Evolutionary conservation across 225 moss, liverwort and hornwort genomes (phyloP).

Genomic region (Marchantia paleacea): DNA sequence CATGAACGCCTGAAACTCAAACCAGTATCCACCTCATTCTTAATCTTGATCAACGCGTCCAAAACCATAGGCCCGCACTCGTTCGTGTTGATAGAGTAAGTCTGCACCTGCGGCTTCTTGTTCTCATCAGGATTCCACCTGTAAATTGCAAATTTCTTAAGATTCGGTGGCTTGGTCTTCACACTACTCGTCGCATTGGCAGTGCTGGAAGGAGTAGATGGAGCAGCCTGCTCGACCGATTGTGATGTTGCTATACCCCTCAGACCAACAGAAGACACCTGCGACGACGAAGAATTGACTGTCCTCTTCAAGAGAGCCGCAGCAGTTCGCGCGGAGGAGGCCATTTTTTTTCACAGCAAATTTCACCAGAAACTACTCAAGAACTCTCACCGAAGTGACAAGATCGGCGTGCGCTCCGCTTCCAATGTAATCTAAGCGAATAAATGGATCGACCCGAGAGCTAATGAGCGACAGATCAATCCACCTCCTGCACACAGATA

Average conservation of each 20-base stretch:
- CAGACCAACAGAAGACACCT: slow-evolving; percentile 20
- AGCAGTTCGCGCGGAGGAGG: slow-evolving; percentile 24
- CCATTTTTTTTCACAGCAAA: slow-evolving; percentile 8
- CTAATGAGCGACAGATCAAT: not conserved
- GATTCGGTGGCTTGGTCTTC: slow-evolving; percentile 44
- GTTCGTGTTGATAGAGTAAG: slow-evolving; percentile 63
- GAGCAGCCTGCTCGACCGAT: slow-evolving; percentile 5
- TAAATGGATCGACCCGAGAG: not conserved
- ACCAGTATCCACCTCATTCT: slow-evolving; percentile 77
- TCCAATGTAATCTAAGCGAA: not conserved
- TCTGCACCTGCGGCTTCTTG: slow-evolving; percentile 69
- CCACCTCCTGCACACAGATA: not conserved
- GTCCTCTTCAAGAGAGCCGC: slow-evolving; percentile 29
- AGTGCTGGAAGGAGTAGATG: not conserved
- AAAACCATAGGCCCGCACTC: slow-evolving; percentile 98
- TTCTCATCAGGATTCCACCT: slow-evolving; percentile 77
- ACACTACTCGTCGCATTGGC: slow-evolving; percentile 9
- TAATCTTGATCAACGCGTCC: slow-evolving; percentile 92
- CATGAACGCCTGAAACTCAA: slow-evolving; percentile 92
- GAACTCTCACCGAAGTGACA: not conserved
- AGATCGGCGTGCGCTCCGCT: not conserved
- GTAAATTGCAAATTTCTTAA: slow-evolving; percentile 90
- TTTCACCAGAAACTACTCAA: not conserved
- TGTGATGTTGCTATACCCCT: slow-evolving; percentile 35
- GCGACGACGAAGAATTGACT: not conserved